Evolutionary conservation across 805 yeast genomes (phyloP).

Genomic region (Metschnikowia dekortorum): DNA sequence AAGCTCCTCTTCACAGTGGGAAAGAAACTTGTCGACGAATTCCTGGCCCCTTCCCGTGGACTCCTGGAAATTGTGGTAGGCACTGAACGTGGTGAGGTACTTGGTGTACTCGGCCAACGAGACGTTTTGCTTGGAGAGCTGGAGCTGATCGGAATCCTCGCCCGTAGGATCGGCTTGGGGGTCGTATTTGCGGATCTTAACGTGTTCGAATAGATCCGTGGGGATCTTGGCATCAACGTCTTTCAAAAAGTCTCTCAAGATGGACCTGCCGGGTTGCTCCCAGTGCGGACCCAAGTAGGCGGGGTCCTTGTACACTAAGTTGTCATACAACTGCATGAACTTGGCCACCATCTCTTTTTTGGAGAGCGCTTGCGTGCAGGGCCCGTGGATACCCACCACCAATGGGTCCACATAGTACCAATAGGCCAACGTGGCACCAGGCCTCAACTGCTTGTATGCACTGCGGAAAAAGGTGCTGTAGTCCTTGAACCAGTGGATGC

Average conservation of each 20-base stretch:
- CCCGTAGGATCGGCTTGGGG: slow-evolving; percentile 9
- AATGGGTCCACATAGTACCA: slow-evolving; percentile 27
- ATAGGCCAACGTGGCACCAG: slow-evolving; percentile 18
- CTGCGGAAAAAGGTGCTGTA: slow-evolving; percentile 11
- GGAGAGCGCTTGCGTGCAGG: slow-evolving; percentile 10
- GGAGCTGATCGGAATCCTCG: slow-evolving; percentile 18
- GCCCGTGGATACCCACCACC: slow-evolving; percentile 24
- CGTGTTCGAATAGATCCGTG: slow-evolving; percentile 35
- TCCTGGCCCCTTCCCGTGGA: slow-evolving; percentile 32
- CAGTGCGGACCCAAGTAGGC: slow-evolving; percentile 62
- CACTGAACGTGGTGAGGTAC: slow-evolving; percentile 68
- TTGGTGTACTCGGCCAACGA: slow-evolving; percentile 44
- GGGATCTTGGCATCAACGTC: slow-evolving; percentile 45
- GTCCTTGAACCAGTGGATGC: slow-evolving; percentile 21
- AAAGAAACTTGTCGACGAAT: slow-evolving; percentile 30
- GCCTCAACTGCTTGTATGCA: slow-evolving; percentile 12
- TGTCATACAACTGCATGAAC: slow-evolving; percentile 28
- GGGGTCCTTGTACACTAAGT: slow-evolving; percentile 40
- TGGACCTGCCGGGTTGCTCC: slow-evolving; percentile 78
- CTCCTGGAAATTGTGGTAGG: slow-evolving; percentile 54
- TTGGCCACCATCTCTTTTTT: slow-evolving; percentile 16
- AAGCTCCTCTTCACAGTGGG: slow-evolving; percentile 34
- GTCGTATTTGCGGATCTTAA: slow-evolving; percentile 24
- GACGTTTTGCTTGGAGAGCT: slow-evolving; percentile 27
- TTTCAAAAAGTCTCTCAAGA: slow-evolving; percentile 42